Evolutionary conservation across 305 asterid species (phyloP), one percentile per base, ranked within the genome.

Genomic region (Plantago rigida): DNA sequence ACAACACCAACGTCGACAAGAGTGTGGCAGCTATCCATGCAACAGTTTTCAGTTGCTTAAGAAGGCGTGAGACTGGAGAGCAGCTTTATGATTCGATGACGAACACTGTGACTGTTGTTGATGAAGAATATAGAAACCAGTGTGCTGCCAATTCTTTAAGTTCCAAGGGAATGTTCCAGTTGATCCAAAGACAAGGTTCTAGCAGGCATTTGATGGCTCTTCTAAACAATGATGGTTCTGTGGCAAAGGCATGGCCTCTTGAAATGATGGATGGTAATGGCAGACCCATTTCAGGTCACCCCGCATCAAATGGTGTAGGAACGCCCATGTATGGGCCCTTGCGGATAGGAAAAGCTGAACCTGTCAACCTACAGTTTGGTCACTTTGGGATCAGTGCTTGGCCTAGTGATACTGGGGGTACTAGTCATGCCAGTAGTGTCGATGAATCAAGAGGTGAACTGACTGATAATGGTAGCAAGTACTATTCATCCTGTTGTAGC

Each of bases 161-260:
- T 78, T 86, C 96, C 46, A 87, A 93, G 74, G 97, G 99, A 66
- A 89, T 93, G 99, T 82, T 93, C 71, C 99, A 93, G 78, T 70
- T 93, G 75, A 93, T 93, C 77, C 99, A 92, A 73, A 80, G 99
- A 75, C 81, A 93, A 77, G 97, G 89, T 68, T 89, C 97, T 48
- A 73, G 74, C n/a, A 75, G 99, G 79, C 95, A 83, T 69, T 61
- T 89, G 81, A 89, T 90, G 97, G 97, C 94, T 48, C 89, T 91
- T 64, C 51, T 87, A 74, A 91, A 91, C 62, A 62, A 77, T 50
- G 97, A 91, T 74, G 97, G 96, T 69, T 87, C 97, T 51, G 97
- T 91, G 71, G 94, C 96, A 0, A 93, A 83, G 83, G 97, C 99
- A n/a, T 93, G 99, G 99, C 99, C 99, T 47, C 88, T 79, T 56